Conservation (phyloP, 2,329 filamentous ascomycete species). For the Trichothecium roseum region DNA sequence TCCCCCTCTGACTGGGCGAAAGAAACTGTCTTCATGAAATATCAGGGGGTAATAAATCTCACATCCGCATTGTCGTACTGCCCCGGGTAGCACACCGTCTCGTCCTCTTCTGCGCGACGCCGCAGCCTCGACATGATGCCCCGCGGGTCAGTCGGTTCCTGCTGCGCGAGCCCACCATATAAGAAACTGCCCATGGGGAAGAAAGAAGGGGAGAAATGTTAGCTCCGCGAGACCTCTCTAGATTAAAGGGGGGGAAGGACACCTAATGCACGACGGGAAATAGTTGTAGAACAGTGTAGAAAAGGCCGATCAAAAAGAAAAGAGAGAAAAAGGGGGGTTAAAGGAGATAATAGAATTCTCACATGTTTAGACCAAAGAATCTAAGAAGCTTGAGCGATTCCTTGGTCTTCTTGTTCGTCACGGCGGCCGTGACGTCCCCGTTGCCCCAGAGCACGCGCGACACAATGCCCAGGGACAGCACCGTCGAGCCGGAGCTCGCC, state of each 20-base stretch:
- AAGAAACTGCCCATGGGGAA: constrained; percentile 4
- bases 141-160: constrained; percentile 6
- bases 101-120: background rate
- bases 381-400: constrained; percentile 10
- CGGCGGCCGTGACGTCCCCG: constrained; percentile 24
- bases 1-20: background rate
- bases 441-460: constrained; percentile 15
- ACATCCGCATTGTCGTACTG: constrained; percentile 12
- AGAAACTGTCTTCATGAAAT: background rate
- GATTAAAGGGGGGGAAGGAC: too few species aligned
- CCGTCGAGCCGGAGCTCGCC: constrained; percentile 52
- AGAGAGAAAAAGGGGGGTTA: too few species aligned
- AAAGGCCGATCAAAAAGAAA: too few species aligned
- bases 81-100: constrained; percentile 6
- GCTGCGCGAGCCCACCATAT: constrained; percentile 9
- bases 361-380: constrained; percentile 11
- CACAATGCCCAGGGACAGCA: constrained; percentile 38
- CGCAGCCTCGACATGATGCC: constrained; percentile 8
- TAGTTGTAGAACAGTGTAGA: too few species aligned
- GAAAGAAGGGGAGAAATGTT: too few species aligned
- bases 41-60: background rate
- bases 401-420: constrained; percentile 30
- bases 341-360: background rate
- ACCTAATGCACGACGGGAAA: too few species aligned
- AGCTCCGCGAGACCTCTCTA: too few species aligned